phyloP scores from a whole-genome alignment of 148 eudicot genomes.

The Selenicereus undatus region DNA sequence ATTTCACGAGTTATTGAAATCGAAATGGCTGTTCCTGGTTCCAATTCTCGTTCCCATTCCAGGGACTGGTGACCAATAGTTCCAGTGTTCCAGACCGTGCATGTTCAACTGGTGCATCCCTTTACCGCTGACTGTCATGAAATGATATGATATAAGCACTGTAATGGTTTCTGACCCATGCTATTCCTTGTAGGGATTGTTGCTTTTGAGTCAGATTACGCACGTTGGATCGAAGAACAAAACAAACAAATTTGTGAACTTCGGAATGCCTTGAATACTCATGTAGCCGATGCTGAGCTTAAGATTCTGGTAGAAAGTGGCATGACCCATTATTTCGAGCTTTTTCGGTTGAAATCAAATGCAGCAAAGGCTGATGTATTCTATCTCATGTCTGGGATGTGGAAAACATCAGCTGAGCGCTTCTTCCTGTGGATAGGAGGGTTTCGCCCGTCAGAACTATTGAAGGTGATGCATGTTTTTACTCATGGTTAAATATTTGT shows the following conservation, averaged over 20 bases:
- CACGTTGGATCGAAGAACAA: slow-evolving; percentile 83
- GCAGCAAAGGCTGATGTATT: slow-evolving; percentile 83
- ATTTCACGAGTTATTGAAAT: background rate
- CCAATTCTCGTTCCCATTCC: background rate
- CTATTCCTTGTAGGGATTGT: slow-evolving; percentile 47
- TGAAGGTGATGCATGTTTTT: slow-evolving; percentile 47
- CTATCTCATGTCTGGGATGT: slow-evolving; percentile 81
- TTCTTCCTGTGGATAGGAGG: slow-evolving; percentile 98
- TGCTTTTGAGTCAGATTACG: slow-evolving; percentile 73
- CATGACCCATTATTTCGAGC: slow-evolving; percentile 73
- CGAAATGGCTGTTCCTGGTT: background rate
- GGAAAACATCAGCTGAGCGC: slow-evolving; percentile 83
- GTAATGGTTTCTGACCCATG: background rate
- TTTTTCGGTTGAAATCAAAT: slow-evolving; percentile 64
- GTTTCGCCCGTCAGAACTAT: slow-evolving; percentile 87
- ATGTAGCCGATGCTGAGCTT: slow-evolving; percentile 50
- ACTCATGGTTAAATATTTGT: background rate
- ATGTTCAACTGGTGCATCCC: background rate
- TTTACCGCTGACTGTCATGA: background rate
- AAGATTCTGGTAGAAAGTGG: slow-evolving; percentile 49
- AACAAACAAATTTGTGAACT: slow-evolving; percentile 52
- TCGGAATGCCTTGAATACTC: slow-evolving; percentile 53
- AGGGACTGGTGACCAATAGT: background rate
- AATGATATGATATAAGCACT: background rate
- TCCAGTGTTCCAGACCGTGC: background rate